Conservation (phyloP, 2,329 filamentous ascomycete genomes). For the Curvularia spicifera region DNA sequence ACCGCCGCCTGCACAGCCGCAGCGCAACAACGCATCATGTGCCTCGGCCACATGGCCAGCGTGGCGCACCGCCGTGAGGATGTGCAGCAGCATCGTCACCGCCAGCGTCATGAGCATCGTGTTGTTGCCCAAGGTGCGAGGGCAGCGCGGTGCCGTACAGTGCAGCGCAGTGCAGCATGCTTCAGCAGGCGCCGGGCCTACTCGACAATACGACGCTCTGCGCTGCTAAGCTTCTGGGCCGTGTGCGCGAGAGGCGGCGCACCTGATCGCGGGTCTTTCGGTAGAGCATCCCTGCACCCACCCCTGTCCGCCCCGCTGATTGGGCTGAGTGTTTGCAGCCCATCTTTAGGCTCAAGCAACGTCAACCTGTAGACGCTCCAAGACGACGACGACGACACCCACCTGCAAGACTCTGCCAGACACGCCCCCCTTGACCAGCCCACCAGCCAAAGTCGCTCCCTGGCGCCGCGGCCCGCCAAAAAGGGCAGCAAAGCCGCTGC, state of each 20-base stretch:
- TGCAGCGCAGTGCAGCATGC: conserved; percentile 21
- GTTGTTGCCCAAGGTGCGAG: conserved; percentile 23
- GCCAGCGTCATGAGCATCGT: conserved; percentile 12
- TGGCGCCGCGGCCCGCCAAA: conserved; percentile 35
- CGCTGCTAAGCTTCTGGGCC: conserved; percentile 32
- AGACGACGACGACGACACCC: conserved; percentile 43
- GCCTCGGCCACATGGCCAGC: conserved; percentile 19
- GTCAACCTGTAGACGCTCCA: conserved; percentile 48
- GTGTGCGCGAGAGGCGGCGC: conserved; percentile 34
- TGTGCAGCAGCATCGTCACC: conserved; percentile 6
- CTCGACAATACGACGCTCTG: conserved; percentile 33
- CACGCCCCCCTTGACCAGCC: conserved; percentile 33
- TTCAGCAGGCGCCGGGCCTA: conserved; percentile 47
- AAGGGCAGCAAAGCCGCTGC: conserved; percentile 44
- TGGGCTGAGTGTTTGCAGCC: conserved; percentile 41
- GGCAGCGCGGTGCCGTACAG: too few species aligned
- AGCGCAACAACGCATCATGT: conserved; percentile 12
- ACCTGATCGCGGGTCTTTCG: conserved; percentile 38
- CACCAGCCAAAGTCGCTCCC: conserved; percentile 27
- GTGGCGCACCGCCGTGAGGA: conserved; percentile 21
- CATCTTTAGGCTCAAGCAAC: conserved; percentile 49
- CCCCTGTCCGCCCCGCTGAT: conserved; percentile 44
- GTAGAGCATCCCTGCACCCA: conserved; percentile 35
- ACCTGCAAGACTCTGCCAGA: conserved; percentile 32
- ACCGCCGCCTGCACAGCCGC: conserved; percentile 36